Evolutionary conservation across 73 alveolate species (phyloP).

Genomic region (Paramecium caudatum): DNA sequence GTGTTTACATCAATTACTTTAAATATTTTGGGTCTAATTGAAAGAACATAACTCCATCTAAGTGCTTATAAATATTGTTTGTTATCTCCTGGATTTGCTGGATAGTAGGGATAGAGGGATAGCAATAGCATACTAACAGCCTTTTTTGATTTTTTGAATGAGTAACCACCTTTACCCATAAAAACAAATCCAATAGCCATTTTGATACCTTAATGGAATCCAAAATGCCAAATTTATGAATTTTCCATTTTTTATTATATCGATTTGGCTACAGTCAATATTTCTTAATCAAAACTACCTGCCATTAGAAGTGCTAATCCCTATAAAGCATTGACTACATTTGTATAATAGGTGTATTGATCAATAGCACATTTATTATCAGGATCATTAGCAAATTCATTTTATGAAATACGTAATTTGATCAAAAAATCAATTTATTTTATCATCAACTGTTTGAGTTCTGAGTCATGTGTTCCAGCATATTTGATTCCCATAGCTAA

Average conservation of each 20-base stretch:
- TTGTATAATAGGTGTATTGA: constrained; percentile 91
- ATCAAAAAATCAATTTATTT: constrained; percentile 84
- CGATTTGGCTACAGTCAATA: constrained; percentile 89
- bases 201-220: constrained; percentile 95
- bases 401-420: constrained; percentile 84
- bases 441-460: constrained; percentile 86
- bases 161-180: constrained; percentile 96
- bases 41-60: constrained; percentile 97
- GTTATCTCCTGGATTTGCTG: constrained; percentile 93
- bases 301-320: constrained; percentile 96
- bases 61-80: constrained; percentile 96
- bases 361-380: constrained; percentile 93
- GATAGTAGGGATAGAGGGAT: constrained; percentile 94
- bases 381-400: constrained; percentile 82
- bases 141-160: constrained; percentile 87
- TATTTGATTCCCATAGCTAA: constrained; percentile 96
- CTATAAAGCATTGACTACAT: constrained; percentile 92
- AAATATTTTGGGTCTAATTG: constrained; percentile 91
- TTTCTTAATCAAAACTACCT: constrained; percentile 97
- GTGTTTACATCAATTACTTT: constrained; percentile 94
- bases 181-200: constrained; percentile 97
- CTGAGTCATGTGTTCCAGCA: constrained; percentile 96
- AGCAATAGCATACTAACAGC: constrained; percentile 93
- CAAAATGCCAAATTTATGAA: constrained; percentile 94
- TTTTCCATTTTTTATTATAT: constrained; percentile 91